Conservation (phyloP, 129 eudicot species). For the Flaveria bidentis region DNA sequence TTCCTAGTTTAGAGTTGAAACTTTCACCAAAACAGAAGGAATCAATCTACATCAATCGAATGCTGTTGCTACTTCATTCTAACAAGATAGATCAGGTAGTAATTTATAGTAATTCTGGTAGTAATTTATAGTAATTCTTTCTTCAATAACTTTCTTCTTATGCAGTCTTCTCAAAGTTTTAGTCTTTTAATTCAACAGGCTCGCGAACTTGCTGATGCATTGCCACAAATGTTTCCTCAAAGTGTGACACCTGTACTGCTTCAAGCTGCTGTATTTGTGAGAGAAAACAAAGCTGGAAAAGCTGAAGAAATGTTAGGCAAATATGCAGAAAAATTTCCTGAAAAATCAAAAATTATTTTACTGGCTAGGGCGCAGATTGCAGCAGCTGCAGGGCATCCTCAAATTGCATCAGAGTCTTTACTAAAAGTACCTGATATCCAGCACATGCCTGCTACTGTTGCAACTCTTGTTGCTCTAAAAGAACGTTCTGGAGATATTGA, state of each 20-base stretch:
- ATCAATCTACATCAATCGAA: constrained; percentile 67
- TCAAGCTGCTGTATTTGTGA: constrained; percentile 85
- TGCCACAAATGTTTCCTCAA: constrained; percentile 66
- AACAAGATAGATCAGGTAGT: constrained; percentile 89
- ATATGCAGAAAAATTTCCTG: constrained; percentile 61
- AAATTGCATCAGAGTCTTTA: constrained; percentile 78
- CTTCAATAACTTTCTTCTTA: background rate
- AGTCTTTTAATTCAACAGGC: constrained; percentile 54
- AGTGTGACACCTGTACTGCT: constrained; percentile 75
- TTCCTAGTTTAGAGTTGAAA: constrained; percentile 70
- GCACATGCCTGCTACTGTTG: constrained; percentile 95
- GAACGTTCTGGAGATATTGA: constrained; percentile 86
- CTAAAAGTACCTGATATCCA: constrained; percentile 75
- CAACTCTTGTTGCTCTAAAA: constrained; percentile 78
- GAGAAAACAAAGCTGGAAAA: constrained; percentile 83
- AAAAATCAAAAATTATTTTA: constrained; percentile 53
- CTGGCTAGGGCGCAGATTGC: constrained; percentile 91
- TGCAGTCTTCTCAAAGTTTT: background rate
- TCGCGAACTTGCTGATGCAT: constrained; percentile 73
- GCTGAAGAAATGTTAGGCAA: constrained; percentile 80
- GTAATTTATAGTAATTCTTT: background rate
- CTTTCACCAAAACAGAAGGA: constrained; percentile 84
- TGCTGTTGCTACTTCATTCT: constrained; percentile 85
- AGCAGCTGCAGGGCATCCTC: constrained; percentile 86
- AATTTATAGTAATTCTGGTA: background rate